Base-by-base conservation (phyloP, 306 rosid species). In the Citrullus mucosospermus region DNA sequence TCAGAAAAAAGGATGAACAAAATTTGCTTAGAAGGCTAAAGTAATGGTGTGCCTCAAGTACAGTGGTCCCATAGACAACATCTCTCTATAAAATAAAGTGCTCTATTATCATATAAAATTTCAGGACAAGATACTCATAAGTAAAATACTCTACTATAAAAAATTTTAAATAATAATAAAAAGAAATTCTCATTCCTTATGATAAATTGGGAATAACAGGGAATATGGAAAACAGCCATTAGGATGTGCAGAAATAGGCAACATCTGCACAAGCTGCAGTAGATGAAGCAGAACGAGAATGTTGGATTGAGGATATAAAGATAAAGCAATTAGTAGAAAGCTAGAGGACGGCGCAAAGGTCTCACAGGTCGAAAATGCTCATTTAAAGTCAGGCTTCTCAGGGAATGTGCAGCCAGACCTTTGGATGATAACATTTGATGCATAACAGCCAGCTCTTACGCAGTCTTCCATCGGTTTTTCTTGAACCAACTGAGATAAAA, bases 391-490 rank as follows among this genome's bases (percentile, higher is more conserved):
- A 43, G 99, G 97, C 93, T 96, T 96, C 85, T 85, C 96, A 17
- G 99, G 99, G 91, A 83, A 92, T 0, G 98, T 89, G 96, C 99
- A 96, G 80, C 97, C 96, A 10, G 99, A 86, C 89, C 98, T 91
- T 81, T 92, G 99, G 80, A 96, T 92, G 61, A 96, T 80, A 62
- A 96, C 96, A 79, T 92, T 90, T 28, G 98, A 83, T 32, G 97
- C 99, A 70, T 96, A 96, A 77, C 81, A 75, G 16, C 98, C 99
- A 43, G 96, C 97, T 79, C 72, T 88, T 80, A 95, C 93, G 38
- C 93, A 88, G 58, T 87, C 97, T 78, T 84, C 91, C 50, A 90
- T 87, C 44, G 98, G 88, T 83, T 92, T 92, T 88, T 68, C 90
- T 80, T 79, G 88, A 80, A 92, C 87, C 85, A 95, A 74, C 80